These are phyloP conservation scores for Backusella sp. DNA, from an alignment of 192 early-diverging fungal species.

Conservation along the genomic window DNA sequence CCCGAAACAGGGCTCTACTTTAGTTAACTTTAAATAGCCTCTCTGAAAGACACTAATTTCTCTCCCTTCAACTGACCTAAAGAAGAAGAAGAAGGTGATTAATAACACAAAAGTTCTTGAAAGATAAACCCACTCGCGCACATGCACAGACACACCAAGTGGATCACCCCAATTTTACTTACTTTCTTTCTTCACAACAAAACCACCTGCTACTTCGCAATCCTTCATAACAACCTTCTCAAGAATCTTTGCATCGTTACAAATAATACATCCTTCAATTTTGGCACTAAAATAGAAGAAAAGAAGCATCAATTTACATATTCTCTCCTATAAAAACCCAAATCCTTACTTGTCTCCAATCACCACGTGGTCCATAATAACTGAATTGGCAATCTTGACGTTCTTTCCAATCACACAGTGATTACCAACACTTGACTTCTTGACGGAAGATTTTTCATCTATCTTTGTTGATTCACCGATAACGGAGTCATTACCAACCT, in stretches of 20 bases:
- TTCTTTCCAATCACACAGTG: constrained; percentile 96
- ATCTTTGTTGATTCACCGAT: constrained; percentile 89
- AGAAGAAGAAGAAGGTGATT: not conserved
- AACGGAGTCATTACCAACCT: constrained; percentile 88
- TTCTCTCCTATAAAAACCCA: not conserved
- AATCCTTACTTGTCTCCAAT: constrained; percentile 77
- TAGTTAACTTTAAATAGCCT: constrained; percentile 20
- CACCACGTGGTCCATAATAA: constrained; percentile 93
- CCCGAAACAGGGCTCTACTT: not conserved
- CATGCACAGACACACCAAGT: no score
- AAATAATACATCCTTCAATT: constrained; percentile 86
- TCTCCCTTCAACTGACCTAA: constrained; percentile 36
- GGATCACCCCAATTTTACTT: constrained; percentile 24
- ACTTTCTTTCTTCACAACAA: constrained; percentile 67
- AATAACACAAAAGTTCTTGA: not conserved
- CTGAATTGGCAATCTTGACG: constrained; percentile 93
- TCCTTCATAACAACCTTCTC: constrained; percentile 80
- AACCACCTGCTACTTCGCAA: constrained; percentile 78
- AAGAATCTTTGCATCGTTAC: constrained; percentile 74
- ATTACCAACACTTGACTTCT: constrained; percentile 90
- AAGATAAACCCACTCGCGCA: not conserved
- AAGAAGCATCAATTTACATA: not conserved
- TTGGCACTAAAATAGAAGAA: constrained; percentile 59
- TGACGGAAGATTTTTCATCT: constrained; percentile 89
- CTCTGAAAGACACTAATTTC: constrained; percentile 34